Percentiles rank a stretch among this genome's conserved stretches.
Conservation (phyloP, 148 eudicot species). For the Chenopodium formosanum region DNA sequence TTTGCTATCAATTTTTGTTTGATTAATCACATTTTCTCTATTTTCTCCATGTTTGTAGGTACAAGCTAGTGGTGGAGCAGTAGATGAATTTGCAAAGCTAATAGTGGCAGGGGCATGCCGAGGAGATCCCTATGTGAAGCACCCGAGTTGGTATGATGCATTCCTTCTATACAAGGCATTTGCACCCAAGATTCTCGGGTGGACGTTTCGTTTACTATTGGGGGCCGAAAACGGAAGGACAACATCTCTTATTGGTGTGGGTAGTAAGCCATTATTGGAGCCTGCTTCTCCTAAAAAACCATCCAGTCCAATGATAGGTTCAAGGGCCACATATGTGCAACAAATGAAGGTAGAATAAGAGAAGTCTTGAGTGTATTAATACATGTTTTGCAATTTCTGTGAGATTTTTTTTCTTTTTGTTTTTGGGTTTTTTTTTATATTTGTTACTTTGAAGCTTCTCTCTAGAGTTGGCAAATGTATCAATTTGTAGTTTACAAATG, state of each 20-base stretch:
- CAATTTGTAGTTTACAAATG: too few relatives aligned
- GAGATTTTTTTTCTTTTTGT: not conserved
- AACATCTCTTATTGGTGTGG: slow-evolving; percentile 55
- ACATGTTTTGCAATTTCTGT: not conserved
- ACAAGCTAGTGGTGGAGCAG: slow-evolving; percentile 44
- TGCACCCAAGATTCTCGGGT: slow-evolving; percentile 63
- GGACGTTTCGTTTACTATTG: slow-evolving; percentile 69
- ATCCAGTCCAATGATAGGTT: slow-evolving; percentile 24
- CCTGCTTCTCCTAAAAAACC: slow-evolving; percentile 28
- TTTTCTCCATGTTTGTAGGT: slow-evolving; percentile 32
- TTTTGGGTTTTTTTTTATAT: not conserved
- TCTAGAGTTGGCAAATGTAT: too few relatives aligned
- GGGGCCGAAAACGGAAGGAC: slow-evolving; percentile 35
- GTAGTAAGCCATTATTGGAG: slow-evolving; percentile 59
- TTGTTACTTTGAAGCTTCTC: too few relatives aligned
- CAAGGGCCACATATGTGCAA: slow-evolving; percentile 25
- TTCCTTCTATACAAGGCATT: slow-evolving; percentile 71
- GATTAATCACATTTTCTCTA: too few relatives aligned
- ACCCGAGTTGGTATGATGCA: slow-evolving; percentile 79
- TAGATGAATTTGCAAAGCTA: slow-evolving; percentile 61
- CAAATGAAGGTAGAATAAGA: slow-evolving; percentile 17
- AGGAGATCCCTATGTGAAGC: slow-evolving; percentile 76
- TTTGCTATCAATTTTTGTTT: too few relatives aligned
- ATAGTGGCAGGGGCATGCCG: slow-evolving; percentile 80
- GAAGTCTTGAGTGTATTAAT: not conserved